A percentile compares a stretch with the other conserved stretches of the same genome.
phyloP scores from a whole-genome alignment of 345 rosid genomes.

The Populus tremula region DNA sequence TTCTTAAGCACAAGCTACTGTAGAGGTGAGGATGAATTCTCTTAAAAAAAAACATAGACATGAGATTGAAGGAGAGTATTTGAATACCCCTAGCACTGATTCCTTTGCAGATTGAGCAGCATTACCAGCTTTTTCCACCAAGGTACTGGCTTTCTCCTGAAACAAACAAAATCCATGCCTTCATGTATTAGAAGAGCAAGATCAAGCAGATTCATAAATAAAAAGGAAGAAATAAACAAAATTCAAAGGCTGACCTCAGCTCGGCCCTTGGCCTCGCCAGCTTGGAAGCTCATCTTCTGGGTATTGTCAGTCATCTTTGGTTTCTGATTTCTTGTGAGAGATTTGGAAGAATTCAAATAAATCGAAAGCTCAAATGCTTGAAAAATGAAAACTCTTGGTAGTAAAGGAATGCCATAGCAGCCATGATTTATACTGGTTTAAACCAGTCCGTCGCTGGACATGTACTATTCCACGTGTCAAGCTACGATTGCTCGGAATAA shows the following conservation, averaged over 20 bases:
- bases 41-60: neutral
- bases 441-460: neutral
- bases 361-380: neutral
- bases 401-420: neutral
- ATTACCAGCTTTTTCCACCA: conserved; percentile 54
- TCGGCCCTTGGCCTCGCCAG: conserved; percentile 59
- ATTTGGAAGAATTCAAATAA: neutral
- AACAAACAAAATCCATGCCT: neutral
- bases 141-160: conserved; percentile 57
- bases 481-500: neutral
- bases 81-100: conserved; percentile 48
- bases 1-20: no score
- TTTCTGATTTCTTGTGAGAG: neutral
- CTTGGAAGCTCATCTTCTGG: conserved; percentile 38
- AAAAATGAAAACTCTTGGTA: no score
- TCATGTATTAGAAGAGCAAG: neutral
- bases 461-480: neutral
- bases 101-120: conserved; percentile 69
- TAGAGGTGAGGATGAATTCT: neutral
- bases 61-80: neutral
- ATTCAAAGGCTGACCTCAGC: conserved; percentile 30
- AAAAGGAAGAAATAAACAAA: neutral
- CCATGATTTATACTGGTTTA: conserved; percentile 10
- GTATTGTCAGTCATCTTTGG: conserved; percentile 18
- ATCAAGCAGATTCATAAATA: neutral